These are phyloP conservation scores for Aspergillus sclerotiicarbonarius DNA, from an alignment of 495 filamentous ascomycete genomes.

Conservation along the genomic window DNA sequence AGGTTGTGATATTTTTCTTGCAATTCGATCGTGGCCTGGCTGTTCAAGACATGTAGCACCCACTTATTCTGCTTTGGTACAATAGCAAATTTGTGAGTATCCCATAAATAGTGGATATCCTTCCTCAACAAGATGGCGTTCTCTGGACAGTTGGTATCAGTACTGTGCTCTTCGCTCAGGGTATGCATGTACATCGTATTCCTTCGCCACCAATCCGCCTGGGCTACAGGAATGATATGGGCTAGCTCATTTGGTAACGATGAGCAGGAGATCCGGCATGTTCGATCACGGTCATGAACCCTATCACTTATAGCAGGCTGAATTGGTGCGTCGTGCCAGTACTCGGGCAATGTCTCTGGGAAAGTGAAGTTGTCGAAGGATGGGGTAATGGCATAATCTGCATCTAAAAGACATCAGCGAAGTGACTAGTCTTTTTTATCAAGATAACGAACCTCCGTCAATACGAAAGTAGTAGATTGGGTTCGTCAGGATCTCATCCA, in stretches of 20 bases:
- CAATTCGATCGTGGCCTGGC: constrained; percentile 1
- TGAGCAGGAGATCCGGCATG: constrained; percentile 6
- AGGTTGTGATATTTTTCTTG: constrained; percentile 9
- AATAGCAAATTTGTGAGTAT: constrained; percentile 6
- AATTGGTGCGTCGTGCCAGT: not conserved
- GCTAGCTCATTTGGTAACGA: constrained; percentile 8
- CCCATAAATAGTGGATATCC: constrained; percentile 6
- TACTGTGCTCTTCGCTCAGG: not conserved
- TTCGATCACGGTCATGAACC: constrained; percentile 3
- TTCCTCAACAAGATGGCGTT: constrained; percentile 5
- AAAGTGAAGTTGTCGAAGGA: constrained; percentile 6
- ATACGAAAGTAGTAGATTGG: constrained; percentile 3
- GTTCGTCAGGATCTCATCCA: constrained; percentile 3
- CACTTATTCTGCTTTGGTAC: constrained; percentile 7
- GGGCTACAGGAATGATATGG: constrained; percentile 1
- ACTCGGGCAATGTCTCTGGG: not conserved
- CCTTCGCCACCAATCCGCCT: constrained; percentile 5
- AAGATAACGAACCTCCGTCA: constrained; percentile 1
- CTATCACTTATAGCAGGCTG: not conserved
- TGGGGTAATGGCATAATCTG: constrained; percentile 1
- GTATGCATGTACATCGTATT: constrained; percentile 8
- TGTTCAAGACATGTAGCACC: constrained; percentile 8
- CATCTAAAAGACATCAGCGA: not conserved
- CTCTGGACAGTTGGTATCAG: constrained; percentile 2
- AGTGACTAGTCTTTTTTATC: not conserved